These are phyloP conservation scores for Yamadazyma spencermartinsiae DNA, from an alignment of 1,139 yeast genomes.

Conservation along the genomic window DNA sequence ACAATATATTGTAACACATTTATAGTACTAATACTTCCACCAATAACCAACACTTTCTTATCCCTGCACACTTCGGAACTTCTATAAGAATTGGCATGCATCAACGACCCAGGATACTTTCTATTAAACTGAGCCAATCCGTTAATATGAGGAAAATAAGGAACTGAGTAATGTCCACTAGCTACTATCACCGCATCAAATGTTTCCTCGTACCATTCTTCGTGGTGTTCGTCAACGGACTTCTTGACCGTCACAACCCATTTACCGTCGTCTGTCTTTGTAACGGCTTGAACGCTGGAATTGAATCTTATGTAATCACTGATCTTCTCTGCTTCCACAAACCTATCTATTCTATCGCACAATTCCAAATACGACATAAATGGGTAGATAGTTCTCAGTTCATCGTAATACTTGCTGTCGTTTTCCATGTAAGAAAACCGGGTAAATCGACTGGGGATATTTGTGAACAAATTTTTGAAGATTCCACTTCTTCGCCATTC, in stretches of 20 bases:
- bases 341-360: constrained; percentile 26
- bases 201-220: constrained; percentile 39
- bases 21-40: constrained; percentile 51
- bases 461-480: constrained; percentile 45
- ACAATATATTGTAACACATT: constrained; percentile 52
- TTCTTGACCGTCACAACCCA: constrained; percentile 47
- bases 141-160: constrained; percentile 46
- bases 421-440: constrained; percentile 41
- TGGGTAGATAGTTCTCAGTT: constrained; percentile 32
- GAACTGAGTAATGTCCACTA: constrained; percentile 56
- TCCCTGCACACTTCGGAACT: constrained; percentile 45
- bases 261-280: constrained; percentile 28
- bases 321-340: constrained; percentile 31
- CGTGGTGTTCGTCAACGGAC: constrained; percentile 20
- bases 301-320: constrained; percentile 34
- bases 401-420: constrained; percentile 26
- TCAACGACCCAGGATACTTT: constrained; percentile 45
- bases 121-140: constrained; percentile 55
- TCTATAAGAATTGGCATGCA: constrained; percentile 63
- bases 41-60: constrained; percentile 48
- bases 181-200: constrained; percentile 55
- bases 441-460: constrained; percentile 45
- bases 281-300: constrained; percentile 40
- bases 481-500: constrained; percentile 47
- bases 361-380: constrained; percentile 44